Evolutionary conservation across 1,139 yeast species (phyloP).

Genomic region (Debaryomycetaceae sp.): DNA sequence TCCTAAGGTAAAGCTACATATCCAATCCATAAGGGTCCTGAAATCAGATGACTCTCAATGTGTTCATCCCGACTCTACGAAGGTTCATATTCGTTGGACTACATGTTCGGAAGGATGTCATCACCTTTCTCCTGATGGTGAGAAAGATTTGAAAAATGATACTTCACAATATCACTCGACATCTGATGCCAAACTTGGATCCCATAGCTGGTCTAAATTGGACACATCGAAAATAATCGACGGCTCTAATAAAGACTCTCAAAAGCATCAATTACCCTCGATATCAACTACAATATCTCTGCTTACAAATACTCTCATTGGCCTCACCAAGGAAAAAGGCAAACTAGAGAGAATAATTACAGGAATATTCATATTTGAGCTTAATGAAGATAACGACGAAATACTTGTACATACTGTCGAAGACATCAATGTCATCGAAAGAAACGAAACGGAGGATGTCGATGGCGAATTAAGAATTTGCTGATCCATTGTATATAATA

Average conservation of each 20-base stretch:
- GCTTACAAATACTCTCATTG: slow-evolving; percentile 28
- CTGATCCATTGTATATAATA: slow-evolving; percentile 10
- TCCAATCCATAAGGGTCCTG: slow-evolving; percentile 38
- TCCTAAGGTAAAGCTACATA: slow-evolving; percentile 48
- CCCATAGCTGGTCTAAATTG: slow-evolving; percentile 38
- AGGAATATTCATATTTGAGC: slow-evolving; percentile 77
- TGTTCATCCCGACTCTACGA: slow-evolving; percentile 44
- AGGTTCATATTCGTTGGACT: slow-evolving; percentile 58
- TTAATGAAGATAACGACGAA: slow-evolving; percentile 53
- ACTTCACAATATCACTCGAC: slow-evolving; percentile 21
- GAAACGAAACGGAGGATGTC: slow-evolving; percentile 28
- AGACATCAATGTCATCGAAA: slow-evolving; percentile 64
- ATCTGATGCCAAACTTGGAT: slow-evolving; percentile 35
- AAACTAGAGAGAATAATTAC: slow-evolving; percentile 49
- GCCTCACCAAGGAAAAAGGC: slow-evolving; percentile 29
- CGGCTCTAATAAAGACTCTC: slow-evolving; percentile 5
- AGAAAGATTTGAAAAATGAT: slow-evolving; percentile 9
- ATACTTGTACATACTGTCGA: slow-evolving; percentile 75
- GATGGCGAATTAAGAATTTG: slow-evolving; percentile 29
- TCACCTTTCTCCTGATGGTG: slow-evolving; percentile 28
- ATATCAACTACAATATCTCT: slow-evolving; percentile 23
- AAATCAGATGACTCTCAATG: slow-evolving; percentile 22
- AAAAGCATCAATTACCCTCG: slow-evolving; percentile 14
- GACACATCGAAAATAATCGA: slow-evolving; percentile 23
- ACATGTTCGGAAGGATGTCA: slow-evolving; percentile 54